Base-by-base conservation (phyloP, 495 filamentous ascomycete species). In the Penicillium robsamsonii region DNA sequence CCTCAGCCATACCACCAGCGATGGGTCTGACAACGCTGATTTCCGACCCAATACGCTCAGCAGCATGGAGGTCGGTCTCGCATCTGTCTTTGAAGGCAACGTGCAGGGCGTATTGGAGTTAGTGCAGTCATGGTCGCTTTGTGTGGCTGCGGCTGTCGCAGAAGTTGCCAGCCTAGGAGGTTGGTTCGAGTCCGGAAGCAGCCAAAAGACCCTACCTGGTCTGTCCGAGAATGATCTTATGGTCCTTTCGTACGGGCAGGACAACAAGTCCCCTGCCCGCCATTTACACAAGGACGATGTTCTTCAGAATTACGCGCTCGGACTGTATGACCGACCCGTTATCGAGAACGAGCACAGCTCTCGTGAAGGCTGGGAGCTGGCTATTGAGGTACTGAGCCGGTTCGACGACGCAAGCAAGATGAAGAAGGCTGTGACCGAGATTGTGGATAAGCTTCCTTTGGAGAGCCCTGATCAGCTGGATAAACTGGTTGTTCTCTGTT, bases 301-400 rank as follows among this genome's bases (percentile, higher is more conserved):
- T 15, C 74, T 96, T 9, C 78, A 81, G n/a, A 75, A 79, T 38
- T 96, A 96, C 72, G 88, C 91, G 1, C 70, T 76, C 13, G 68
- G 70, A 1, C 59, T 87, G 13, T 74, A 76, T 55, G 64, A 70
- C 6, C 79, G 79, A 48, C 73, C 79, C 6, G 63, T 59, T 6
- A 61, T 79, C 38, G 62, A 73, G 46, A 66, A 71, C 50, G 63
- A 70, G 50, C 70, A 73, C 50, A 66, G 71, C 10, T 52, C 62
- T 42, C 74, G 81, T 13, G 85, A 89, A 51, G 92, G 92, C 11
- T 97, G 92, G 92, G 88, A 97, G 69, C 70, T 96, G 55, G 86
- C 90, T 1, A 81, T 96, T 51, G 82, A 89, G 43, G 79, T 94
- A 13, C 72, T 95, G 30, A 84, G 84, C 37, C 81, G 92, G 27